A percentile compares a stretch with the other conserved stretches of the same genome.
These are phyloP conservation scores for Phylloporus arenicola DNA, from an alignment of 768 basidiomycete species.

Conservation along the genomic window DNA sequence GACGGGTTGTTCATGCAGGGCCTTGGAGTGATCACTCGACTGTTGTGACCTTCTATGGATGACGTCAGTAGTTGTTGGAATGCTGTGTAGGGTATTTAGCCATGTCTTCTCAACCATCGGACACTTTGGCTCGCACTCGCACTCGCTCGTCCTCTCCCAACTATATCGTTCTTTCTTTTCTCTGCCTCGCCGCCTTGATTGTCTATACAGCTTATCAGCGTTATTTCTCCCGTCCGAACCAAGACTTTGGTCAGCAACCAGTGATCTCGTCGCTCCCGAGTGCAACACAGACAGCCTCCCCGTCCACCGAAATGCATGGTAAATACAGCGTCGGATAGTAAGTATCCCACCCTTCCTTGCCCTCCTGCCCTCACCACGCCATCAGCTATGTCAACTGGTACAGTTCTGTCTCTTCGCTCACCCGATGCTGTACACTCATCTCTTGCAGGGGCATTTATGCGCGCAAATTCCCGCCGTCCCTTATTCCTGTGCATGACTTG, in stretches of 20 bases:
- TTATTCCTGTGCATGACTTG: conserved; percentile 78
- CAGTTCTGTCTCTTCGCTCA: not conserved
- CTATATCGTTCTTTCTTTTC: conserved; percentile 31
- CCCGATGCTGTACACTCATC: conserved; percentile 5
- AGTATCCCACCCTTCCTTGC: conserved; percentile 27
- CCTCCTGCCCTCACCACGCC: conserved; percentile 4
- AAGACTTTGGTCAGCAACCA: conserved; percentile 5
- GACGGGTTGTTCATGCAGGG: conserved; percentile 40
- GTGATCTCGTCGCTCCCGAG: conserved; percentile 8
- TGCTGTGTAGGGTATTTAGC: conserved; percentile 10
- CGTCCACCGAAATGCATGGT: conserved; percentile 39
- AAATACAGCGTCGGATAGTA: conserved; percentile 83
- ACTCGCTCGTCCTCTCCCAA: conserved; percentile 25
- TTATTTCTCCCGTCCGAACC: conserved; percentile 25
- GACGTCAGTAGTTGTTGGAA: conserved; percentile 24
- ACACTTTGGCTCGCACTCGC: not conserved
- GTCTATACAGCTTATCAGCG: conserved; percentile 40
- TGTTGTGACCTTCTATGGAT: conserved; percentile 36
- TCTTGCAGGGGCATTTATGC: conserved; percentile 85
- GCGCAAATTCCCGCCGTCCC: conserved; percentile 81
- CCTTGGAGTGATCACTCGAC: conserved; percentile 67
- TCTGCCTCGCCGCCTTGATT: conserved; percentile 35
- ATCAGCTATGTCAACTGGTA: conserved; percentile 76
- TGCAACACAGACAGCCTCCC: conserved; percentile 11
- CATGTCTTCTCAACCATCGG: conserved; percentile 24